These are phyloP conservation scores for Candida koratica DNA, from an alignment of 805 yeast genomes.

Conservation along the genomic window DNA sequence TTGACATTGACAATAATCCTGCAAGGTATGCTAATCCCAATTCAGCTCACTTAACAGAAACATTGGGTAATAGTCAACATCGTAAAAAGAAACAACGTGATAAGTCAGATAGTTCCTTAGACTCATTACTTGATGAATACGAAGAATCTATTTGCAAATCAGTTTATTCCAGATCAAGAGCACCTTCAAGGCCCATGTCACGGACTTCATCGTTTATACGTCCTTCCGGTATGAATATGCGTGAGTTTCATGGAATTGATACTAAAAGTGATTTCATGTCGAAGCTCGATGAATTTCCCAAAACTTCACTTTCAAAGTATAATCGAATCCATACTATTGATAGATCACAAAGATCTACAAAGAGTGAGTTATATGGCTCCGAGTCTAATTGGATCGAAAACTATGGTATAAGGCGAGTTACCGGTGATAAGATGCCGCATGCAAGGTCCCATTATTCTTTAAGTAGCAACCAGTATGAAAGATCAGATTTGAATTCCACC, in stretches of 20 bases:
- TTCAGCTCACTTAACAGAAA: not conserved
- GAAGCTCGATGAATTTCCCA: constrained; percentile 24
- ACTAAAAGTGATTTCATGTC: not conserved
- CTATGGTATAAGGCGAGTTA: constrained; percentile 1
- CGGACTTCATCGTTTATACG: constrained; percentile 15
- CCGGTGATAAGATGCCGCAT: constrained; percentile 13
- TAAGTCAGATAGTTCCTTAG: constrained; percentile 30
- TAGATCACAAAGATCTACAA: constrained; percentile 35
- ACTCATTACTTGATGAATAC: constrained; percentile 41
- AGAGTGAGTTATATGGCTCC: constrained; percentile 39
- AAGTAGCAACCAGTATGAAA: constrained; percentile 13
- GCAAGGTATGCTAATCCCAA: not conserved
- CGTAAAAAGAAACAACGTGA: constrained; percentile 7
- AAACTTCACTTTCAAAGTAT: constrained; percentile 36
- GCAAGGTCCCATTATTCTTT: constrained; percentile 25
- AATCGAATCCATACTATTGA: constrained; percentile 18
- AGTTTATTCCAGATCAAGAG: constrained; percentile 22
- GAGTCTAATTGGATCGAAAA: constrained; percentile 57
- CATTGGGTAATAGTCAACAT: not conserved
- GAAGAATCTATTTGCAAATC: constrained; percentile 38
- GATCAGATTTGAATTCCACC: constrained; percentile 26
- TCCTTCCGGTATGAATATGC: constrained; percentile 6
- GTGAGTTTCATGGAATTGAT: not conserved
- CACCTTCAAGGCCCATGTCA: constrained; percentile 23
- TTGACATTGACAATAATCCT: constrained; percentile 17